These are phyloP conservation scores for Pisolithus microcarpus DNA, from an alignment of 768 basidiomycete species.

Conservation along the genomic window DNA sequence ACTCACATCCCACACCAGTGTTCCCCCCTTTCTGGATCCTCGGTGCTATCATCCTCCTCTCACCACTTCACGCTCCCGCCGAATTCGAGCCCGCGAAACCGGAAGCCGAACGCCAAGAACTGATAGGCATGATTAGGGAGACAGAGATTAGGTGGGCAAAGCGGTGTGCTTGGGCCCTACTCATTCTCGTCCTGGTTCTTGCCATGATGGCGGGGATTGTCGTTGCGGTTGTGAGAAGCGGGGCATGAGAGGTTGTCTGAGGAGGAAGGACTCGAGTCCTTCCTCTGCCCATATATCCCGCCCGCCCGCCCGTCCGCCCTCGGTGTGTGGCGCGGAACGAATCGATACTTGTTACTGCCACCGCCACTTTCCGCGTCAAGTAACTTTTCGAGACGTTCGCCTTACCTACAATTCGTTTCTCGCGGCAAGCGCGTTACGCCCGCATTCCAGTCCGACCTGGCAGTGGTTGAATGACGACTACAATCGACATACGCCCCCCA, in stretches of 20 bases:
- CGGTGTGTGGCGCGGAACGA: too few relatives aligned
- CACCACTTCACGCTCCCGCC: slow-evolving; percentile 32
- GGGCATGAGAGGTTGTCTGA: neutral
- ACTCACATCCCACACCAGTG: slow-evolving; percentile 21
- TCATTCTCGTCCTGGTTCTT: slow-evolving; percentile 3
- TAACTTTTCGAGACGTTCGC: too few relatives aligned
- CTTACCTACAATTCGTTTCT: too few relatives aligned
- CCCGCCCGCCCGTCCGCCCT: too few relatives aligned
- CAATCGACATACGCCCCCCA: too few relatives aligned
- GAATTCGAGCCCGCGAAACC: slow-evolving; percentile 28
- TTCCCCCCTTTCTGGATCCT: slow-evolving; percentile 46
- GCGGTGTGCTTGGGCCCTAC: slow-evolving; percentile 20
- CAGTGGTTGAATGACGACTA: too few relatives aligned
- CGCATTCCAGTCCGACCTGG: too few relatives aligned
- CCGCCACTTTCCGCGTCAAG: too few relatives aligned
- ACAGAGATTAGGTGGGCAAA: slow-evolving; percentile 38
- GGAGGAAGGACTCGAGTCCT: neutral
- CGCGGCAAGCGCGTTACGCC: too few relatives aligned
- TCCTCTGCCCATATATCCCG: too few relatives aligned
- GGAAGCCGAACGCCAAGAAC: slow-evolving; percentile 25
- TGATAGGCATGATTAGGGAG: slow-evolving; percentile 27
- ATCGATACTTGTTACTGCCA: too few relatives aligned
- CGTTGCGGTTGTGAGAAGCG: slow-evolving; percentile 3
- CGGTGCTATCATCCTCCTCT: slow-evolving; percentile 33
- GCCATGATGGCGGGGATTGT: slow-evolving; percentile 2